Evolutionary conservation across 768 basidiomycete genomes (phyloP), one percentile per base, ranked within the genome.

Genomic region (Wakefieldia striispora): DNA sequence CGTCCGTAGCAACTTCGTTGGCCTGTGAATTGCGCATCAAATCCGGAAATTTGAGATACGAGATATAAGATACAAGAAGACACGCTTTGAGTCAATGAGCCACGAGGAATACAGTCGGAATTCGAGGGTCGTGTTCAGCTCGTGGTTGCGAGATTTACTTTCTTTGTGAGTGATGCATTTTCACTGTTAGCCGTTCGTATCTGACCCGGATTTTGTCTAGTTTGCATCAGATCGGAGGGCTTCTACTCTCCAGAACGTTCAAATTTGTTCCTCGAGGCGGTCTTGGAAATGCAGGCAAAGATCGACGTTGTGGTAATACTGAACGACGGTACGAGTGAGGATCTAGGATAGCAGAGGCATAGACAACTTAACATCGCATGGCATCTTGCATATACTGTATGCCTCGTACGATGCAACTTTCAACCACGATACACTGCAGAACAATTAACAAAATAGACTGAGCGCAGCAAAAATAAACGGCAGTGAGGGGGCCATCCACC

Each of bases 201-300:
- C 24, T 51, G 33, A 44, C 56, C 31, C 43, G 17, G 24, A 34
- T 45, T 41, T 4, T 14, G 20, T 63, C 91, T 20, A 68, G 95
- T 91, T 74, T 89, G 81, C 52, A 77, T 98, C 34, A 95, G 97
- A 68, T 92, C 92, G 0, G 90, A 94, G 61, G 88, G 95, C 5
- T 82, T 90, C 12, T 97, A 97, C 63, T 70, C 80, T 3, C 94
- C 95, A 0, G 82, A 95, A 69, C 78, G 88, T 27, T n/a, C n/a
- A n/a, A n/a, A n/a, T n/a, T 73, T 98, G 11, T 71, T 95, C 13
- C 83, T 82, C 0, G 92, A 94, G 61, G 77, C 93, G 0, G 78
- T 94, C 54, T 73, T 76, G 23, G 84, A 97, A 38, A 85, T 97
- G 82, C 76, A 91, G 39, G 76, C 75, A 33, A 98, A 98, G 65